Conservation (phyloP, 1,139 yeast species). For the Nakaseomyces sp. region DNA sequence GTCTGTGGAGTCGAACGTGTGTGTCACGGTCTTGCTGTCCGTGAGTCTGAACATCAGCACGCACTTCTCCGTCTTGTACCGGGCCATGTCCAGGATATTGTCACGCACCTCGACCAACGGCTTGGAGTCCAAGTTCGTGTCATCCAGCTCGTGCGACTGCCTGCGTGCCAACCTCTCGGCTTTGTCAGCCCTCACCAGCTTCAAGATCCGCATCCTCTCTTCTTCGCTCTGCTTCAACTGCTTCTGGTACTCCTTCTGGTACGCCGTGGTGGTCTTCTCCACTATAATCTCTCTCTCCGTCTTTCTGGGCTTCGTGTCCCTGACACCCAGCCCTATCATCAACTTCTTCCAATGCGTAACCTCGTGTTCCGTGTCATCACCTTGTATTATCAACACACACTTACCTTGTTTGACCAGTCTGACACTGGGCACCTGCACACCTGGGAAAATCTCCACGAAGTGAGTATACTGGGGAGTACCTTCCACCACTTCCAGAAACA, state of each 20-base stretch:
- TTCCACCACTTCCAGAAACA: conserved; percentile 40
- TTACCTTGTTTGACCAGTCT: conserved; percentile 41
- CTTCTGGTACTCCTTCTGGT: conserved; percentile 37
- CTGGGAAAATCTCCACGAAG: conserved; percentile 45
- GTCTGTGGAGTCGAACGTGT: conserved; percentile 19
- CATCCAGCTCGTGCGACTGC: conserved; percentile 5
- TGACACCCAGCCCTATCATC: conserved; percentile 4
- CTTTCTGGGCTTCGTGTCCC: background rate
- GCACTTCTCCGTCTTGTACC: conserved; percentile 13
- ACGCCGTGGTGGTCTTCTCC: conserved; percentile 33
- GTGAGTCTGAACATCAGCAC: conserved; percentile 25
- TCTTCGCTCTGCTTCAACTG: conserved; percentile 35
- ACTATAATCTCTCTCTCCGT: conserved; percentile 22
- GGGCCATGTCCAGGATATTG: conserved; percentile 12
- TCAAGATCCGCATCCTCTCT: conserved; percentile 47
- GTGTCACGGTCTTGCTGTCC: conserved; percentile 23
- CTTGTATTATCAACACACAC: conserved; percentile 38
- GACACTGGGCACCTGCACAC: conserved; percentile 40
- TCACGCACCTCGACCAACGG: conserved; percentile 13
- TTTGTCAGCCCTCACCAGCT: conserved; percentile 30
- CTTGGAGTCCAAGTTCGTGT: conserved; percentile 6
- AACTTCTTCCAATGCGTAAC: conserved; percentile 5
- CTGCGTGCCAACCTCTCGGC: conserved; percentile 18
- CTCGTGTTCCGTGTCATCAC: conserved; percentile 15
- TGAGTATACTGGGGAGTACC: conserved; percentile 41